Evolutionary conservation across 441 rosid species (phyloP), one percentile per base, ranked within the genome.

Genomic region (Metrosideros polymorpha): DNA sequence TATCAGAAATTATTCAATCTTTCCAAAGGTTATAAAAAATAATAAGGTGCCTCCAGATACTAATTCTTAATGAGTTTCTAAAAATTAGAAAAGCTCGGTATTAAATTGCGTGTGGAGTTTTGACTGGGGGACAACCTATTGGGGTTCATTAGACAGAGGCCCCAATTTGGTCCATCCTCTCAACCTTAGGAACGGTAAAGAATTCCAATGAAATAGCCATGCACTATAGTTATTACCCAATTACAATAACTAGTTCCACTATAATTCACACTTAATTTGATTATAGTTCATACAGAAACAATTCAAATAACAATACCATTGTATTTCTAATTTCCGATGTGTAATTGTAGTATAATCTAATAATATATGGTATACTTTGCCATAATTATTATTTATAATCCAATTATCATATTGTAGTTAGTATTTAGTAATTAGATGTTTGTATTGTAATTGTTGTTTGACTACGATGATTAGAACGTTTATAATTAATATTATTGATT

Each of bases 41-140:
- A 10, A 12, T 25, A 4, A 25, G 59, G 59, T 55, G 6, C 59
- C 29, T 25, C 29, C n/a, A 2, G 4, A 25, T 27, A 25, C 14
- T 55, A 9, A 24, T 25, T 55, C 10, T 9, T 25, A 3, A 9
- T 0, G 9, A 4, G 24, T 54, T 54, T 24, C 9, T 9, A 1
- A 8, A 54, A 24, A 54, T 7, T 54, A 24, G 3, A 27, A 25
- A 55, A 25, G 3, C 57, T 54, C 0, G 1, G 0, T 55, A 54
- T 55, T 25, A 5, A 55, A 25, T 10, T 9, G 6, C 29, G 0
- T 10, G 3, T 0, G 0, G 6, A 25, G 59, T 55, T 55, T 55
- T 25, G 0, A 55, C 6, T 25, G 5, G 0, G 0, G 24, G 12
- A 55, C 3, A 9, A 25, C 0, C 25, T 2, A 25, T 4, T 10